A percentile compares a stretch with the other conserved stretches of the same genome.
phyloP scores from a whole-genome alignment of 2,329 filamentous ascomycete genomes.

The Myotisia sp. region DNA sequence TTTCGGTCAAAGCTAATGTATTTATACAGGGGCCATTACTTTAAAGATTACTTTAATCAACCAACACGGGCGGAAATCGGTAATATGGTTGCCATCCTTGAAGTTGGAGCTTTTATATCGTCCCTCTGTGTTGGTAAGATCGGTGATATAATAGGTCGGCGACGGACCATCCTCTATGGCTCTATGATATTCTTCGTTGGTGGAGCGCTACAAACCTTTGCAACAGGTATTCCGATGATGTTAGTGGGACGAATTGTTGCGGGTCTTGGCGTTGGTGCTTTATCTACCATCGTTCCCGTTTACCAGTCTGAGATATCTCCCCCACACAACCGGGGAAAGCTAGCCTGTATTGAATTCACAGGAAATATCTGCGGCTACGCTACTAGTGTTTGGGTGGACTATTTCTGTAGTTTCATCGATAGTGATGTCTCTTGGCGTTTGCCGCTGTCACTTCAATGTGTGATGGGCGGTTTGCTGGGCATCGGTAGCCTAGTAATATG shows the following conservation, averaged over 20 bases:
- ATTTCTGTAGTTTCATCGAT: slow-evolving; percentile 83
- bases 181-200: slow-evolving; percentile 76
- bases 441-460: slow-evolving; percentile 78
- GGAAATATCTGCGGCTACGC: slow-evolving; percentile 95
- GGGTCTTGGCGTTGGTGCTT: slow-evolving; percentile 71
- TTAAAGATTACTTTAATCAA: slow-evolving; percentile 83
- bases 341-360: slow-evolving; percentile 95
- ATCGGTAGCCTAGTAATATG: slow-evolving; percentile 84
- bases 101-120: slow-evolving; percentile 81
- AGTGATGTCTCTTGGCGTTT: slow-evolving; percentile 79
- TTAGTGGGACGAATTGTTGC: slow-evolving; percentile 65
- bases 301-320: slow-evolving; percentile 94
- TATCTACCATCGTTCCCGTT: slow-evolving; percentile 83
- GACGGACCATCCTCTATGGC: slow-evolving; percentile 83
- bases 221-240: slow-evolving; percentile 83
- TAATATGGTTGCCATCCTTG: slow-evolving; percentile 94
- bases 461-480: slow-evolving; percentile 80
- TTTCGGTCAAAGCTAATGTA: no score
- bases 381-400: slow-evolving; percentile 96
- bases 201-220: slow-evolving; percentile 69
- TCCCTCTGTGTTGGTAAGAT: slow-evolving; percentile 75
- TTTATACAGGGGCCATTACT: slow-evolving; percentile 56
- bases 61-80: slow-evolving; percentile 77
- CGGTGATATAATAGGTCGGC: slow-evolving; percentile 79
- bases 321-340: slow-evolving; percentile 84